Conservation (phyloP, 1,284 basidiomycete genomes). For the Ganoderma meredithae region DNA sequence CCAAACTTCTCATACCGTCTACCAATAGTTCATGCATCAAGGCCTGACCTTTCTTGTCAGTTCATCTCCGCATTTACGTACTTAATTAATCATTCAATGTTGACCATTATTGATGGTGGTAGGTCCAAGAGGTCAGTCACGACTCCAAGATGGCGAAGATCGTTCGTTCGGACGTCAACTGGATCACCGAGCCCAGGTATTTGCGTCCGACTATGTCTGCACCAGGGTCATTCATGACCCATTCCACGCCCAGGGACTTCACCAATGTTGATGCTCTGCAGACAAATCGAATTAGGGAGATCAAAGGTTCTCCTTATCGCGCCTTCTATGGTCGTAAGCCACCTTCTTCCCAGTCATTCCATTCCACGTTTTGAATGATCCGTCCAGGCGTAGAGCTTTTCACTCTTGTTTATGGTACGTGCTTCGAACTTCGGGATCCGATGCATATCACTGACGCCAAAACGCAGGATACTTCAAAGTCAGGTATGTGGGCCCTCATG, state of each 20-base stretch:
- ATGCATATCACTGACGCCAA: constrained; percentile 11
- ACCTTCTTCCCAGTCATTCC: not conserved
- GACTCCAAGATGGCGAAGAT: constrained; percentile 80
- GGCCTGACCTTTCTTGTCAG: constrained; percentile 77
- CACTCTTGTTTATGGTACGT: constrained; percentile 79
- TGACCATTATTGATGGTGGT: constrained; percentile 6
- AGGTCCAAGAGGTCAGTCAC: constrained; percentile 86
- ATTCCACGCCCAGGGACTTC: constrained; percentile 60
- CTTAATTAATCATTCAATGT: constrained; percentile 9
- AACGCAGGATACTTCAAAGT: constrained; percentile 55
- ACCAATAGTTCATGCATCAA: constrained; percentile 79
- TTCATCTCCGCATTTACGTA: constrained; percentile 16
- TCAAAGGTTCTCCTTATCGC: constrained; percentile 62
- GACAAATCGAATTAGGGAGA: constrained; percentile 78
- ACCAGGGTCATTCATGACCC: constrained; percentile 12
- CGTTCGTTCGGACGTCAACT: constrained; percentile 80
- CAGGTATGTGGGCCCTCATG: constrained; percentile 48
- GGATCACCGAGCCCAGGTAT: constrained; percentile 81
- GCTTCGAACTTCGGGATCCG: constrained; percentile 33
- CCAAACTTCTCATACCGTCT: constrained; percentile 1
- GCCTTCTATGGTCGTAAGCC: constrained; percentile 79
- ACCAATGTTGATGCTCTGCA: constrained; percentile 84
- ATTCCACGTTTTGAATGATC: not conserved
- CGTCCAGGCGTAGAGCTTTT: constrained; percentile 69
- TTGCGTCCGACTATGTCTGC: constrained; percentile 7